Evolutionary conservation across 129 eudicot species (phyloP), one percentile per base, ranked within the genome.

Genomic region (Flaveria bidentis): DNA sequence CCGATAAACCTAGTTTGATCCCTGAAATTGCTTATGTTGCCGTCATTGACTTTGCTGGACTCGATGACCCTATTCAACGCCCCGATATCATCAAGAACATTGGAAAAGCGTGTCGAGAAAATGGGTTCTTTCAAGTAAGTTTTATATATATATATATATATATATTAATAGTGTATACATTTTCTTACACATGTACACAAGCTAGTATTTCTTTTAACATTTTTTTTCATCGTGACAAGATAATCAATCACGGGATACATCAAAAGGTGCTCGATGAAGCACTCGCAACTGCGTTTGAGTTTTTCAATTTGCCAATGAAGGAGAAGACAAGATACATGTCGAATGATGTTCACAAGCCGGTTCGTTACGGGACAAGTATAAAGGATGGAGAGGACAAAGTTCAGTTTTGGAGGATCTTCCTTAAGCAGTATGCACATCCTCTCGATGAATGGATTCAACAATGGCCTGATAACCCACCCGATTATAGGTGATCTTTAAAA

Each of bases 381-480:
- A 86, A 77, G 56, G 91, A 91, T 77, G 97, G 97, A 58, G 51
- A 42, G 57, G 94, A 91, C 79, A 86, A 84, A 72, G 55, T 88
- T 60, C 97, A 88, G 56, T 88, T 63, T 47, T 88, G 97, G 94
- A 86, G 97, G 83, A 79, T 86, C 26, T 88, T 91, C 20, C 97
- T 91, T 53, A 86, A 91, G 79, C 97, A 84, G 30, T 86, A 88
- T 86, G 90, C 97, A 5, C 84, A 91, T 72, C 97, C 97, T 7
- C 74, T 91, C 5, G 25, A 83, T 17, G 80, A 83, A 5, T 91
- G 94, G 94, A 45, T 91, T 25, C 55, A 76, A 9, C 78, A 80
- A 68, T 91, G 94, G 97, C 97, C 97, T 6, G 13, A 73, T 51
- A 88, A 76, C 14, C 97, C 95, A 71, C 53, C 81, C 3, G 75